A percentile compares a stretch with the other conserved stretches of the same genome.
phyloP scores from a whole-genome alignment of 306 rosid species.

The Elaeagnus macrophylla region DNA sequence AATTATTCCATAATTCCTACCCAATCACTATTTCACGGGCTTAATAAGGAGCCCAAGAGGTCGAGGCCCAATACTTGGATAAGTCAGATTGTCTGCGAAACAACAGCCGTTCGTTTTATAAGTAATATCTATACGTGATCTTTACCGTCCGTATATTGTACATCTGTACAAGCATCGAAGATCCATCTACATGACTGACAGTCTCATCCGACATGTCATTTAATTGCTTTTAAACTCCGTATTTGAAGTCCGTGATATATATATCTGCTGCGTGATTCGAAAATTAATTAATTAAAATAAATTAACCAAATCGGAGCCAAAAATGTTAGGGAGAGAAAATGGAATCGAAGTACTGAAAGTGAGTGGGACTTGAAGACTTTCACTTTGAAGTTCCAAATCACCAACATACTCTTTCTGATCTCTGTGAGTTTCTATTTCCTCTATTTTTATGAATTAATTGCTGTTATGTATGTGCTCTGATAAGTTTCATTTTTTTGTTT shows the following conservation, averaged over 20 bases:
- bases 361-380: constrained; percentile 31
- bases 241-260: constrained; percentile 60
- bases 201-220: constrained; percentile 43
- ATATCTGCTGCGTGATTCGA: constrained; percentile 15
- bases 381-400: constrained; percentile 23
- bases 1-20: too few relatives aligned
- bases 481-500: not conserved
- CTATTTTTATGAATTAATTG: not conserved
- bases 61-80: too few relatives aligned
- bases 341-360: not conserved
- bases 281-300: not conserved
- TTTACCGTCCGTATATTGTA: too few relatives aligned
- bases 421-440: constrained; percentile 34
- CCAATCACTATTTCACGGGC: too few relatives aligned
- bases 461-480: not conserved
- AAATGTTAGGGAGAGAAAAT: constrained; percentile 12
- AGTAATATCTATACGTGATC: too few relatives aligned
- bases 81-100: too few relatives aligned
- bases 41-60: too few relatives aligned
- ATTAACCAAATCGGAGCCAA: constrained; percentile 3
- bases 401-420: constrained; percentile 7
- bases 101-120: too few relatives aligned
- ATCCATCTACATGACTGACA: constrained; percentile 27
- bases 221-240: constrained; percentile 65
- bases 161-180: too few relatives aligned